A percentile compares a stretch with the other conserved stretches of the same genome.
Evolutionary conservation across 2,329 filamentous ascomycete genomes (phyloP).

Genomic region (Epichloe brachyelytri): DNA sequence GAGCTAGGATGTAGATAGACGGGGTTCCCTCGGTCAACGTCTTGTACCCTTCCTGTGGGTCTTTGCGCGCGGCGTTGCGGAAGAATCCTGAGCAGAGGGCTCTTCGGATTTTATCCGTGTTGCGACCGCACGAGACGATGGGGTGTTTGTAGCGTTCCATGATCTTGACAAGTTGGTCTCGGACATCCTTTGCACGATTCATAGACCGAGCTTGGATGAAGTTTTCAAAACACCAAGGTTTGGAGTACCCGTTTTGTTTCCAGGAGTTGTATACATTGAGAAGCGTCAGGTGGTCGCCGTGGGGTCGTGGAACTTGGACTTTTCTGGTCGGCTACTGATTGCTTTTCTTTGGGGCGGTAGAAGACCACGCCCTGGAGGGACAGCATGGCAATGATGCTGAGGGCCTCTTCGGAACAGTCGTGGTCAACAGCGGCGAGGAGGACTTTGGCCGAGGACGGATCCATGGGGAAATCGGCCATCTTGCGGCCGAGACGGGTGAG

Average conservation of each 20-base stretch:
- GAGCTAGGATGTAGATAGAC: slow-evolving; percentile 91
- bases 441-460: slow-evolving; percentile 80
- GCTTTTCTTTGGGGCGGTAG: slow-evolving; percentile 95
- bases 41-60: slow-evolving; percentile 94
- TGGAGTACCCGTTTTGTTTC: slow-evolving; percentile 72
- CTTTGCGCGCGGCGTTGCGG: slow-evolving; percentile 86
- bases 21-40: slow-evolving; percentile 86
- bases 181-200: slow-evolving; percentile 79
- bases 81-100: slow-evolving; percentile 92
- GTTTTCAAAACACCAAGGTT: slow-evolving; percentile 93
- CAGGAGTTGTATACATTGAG: slow-evolving; percentile 97
- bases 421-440: slow-evolving; percentile 80
- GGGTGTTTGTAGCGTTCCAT: slow-evolving; percentile 83
- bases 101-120: slow-evolving; percentile 77
- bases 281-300: slow-evolving; percentile 86
- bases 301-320: slow-evolving; percentile 94
- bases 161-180: slow-evolving; percentile 83
- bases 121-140: slow-evolving; percentile 71
- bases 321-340: slow-evolving; percentile 94
- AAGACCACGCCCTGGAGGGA: slow-evolving; percentile 78
- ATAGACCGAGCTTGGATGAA: slow-evolving; percentile 91
- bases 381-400: slow-evolving; percentile 91
- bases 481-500: slow-evolving; percentile 84
- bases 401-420: slow-evolving; percentile 82
- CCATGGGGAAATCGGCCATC: slow-evolving; percentile 99